These are phyloP conservation scores for Fragilaria crotonensis DNA, from an alignment of 108 stramenopile species.

Conservation along the genomic window DNA sequence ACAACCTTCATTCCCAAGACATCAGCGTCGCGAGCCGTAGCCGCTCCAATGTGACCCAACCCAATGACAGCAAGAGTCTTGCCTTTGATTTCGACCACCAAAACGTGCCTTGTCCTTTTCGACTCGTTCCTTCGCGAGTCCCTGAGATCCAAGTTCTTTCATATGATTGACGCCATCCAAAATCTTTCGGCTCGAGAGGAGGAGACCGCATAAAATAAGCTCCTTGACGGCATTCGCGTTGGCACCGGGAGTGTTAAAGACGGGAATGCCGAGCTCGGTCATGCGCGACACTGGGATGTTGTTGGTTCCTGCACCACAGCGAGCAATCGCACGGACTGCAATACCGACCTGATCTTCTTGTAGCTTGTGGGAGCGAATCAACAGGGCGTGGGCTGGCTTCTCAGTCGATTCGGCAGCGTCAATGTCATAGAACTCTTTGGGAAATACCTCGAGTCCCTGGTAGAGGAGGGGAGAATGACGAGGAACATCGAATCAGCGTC, in stretches of 20 bases:
- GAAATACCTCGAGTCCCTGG: conserved; percentile 58
- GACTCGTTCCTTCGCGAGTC: conserved; percentile 76
- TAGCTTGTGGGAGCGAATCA: conserved; percentile 85
- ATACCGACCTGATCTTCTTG: conserved; percentile 76
- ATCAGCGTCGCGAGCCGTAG: conserved; percentile 82
- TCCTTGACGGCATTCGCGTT: conserved; percentile 96
- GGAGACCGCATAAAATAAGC: conserved; percentile 81
- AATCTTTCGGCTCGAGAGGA: conserved; percentile 70
- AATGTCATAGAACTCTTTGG: conserved; percentile 49
- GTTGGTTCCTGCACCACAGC: conserved; percentile 94
- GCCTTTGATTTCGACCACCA: conserved; percentile 85
- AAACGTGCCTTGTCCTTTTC: conserved; percentile 93
- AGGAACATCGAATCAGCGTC: too few relatives aligned
- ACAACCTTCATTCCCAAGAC: conserved; percentile 82
- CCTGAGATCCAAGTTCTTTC: conserved; percentile 74
- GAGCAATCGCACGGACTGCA: conserved; percentile 86
- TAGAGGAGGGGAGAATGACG: too few relatives aligned
- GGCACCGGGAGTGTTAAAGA: conserved; percentile 96
- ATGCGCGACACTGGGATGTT: conserved; percentile 89
- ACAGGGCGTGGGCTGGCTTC: conserved; percentile 73
- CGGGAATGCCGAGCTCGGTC: conserved; percentile 92
- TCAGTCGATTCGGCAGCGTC: conserved; percentile 38
- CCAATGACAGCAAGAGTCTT: conserved; percentile 95
- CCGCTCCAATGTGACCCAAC: conserved; percentile 86
- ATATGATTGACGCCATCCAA: conserved; percentile 87